Base-by-base conservation (phyloP, 495 filamentous ascomycete species). In the Cudoniella acicularis region DNA sequence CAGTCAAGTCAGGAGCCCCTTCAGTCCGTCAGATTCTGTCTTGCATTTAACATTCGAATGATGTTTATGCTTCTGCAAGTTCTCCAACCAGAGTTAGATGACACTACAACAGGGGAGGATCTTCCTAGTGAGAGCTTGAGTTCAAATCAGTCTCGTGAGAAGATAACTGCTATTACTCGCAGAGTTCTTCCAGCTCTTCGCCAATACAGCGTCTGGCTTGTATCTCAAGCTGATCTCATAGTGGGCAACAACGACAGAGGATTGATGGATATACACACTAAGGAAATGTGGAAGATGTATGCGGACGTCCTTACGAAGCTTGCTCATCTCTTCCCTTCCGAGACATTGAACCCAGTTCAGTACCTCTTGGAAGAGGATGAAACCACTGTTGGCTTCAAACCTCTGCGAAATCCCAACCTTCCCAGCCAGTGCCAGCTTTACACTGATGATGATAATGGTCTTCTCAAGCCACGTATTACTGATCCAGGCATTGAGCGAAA, bases 321-420 rank as follows among this genome's bases (percentile, higher is more conserved):
- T 41, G 78, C 79, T 8, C 80, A 79, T 2, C 81, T 77, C 1
- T 89, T 89, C 61, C 76, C 84, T 42, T 74, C 82, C 6, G 68
- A 77, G 17, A 69, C 78, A 49, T 74, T 89, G 21, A 81, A 82
- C 2, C 70, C 74, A 26, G 62, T 86, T 10, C 79, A 83, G 20
- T 92, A 92, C 67, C 74, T 92, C 50, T 75, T 94, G 1, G 84
- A 89, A 56, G 90, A 94, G 68, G 89, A 94, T 67, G 84, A 83
- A 60, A 83, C 87, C 30, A 90, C 83, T 17, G 74, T 90, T 54
- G 87, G 86, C n/a, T 91, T 92, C 69, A 75, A 78, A 53, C 90
- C 90, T 3, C 72, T 94, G 20, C 69, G 77, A 21, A 73, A 79
- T 56, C 71, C 79, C 10, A 62, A 75, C 0, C 26, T 67, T 22